phyloP scores from a whole-genome alignment of 352 stramenopile genomes.

The Elongisporangium anandrum region DNA sequence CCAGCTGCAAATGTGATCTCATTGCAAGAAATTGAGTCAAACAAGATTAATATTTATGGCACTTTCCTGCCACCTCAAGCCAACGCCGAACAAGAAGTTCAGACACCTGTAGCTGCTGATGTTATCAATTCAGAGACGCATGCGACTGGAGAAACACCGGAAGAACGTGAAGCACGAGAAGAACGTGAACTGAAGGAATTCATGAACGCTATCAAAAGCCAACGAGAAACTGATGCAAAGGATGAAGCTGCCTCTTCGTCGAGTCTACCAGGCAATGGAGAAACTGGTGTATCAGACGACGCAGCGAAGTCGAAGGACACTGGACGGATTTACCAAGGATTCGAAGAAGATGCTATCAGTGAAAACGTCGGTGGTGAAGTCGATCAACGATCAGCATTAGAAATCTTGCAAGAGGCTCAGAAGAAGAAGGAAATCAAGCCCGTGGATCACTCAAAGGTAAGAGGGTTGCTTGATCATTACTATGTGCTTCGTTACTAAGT shows the following conservation, averaged over 20 bases:
- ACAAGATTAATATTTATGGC: constrained; percentile 84
- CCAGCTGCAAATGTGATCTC: constrained; percentile 81
- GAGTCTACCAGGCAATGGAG: background rate
- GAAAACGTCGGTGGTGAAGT: constrained; percentile 66
- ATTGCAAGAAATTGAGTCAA: constrained; percentile 72
- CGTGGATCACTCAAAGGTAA: constrained; percentile 92
- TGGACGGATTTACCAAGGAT: constrained; percentile 77
- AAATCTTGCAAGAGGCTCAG: constrained; percentile 89
- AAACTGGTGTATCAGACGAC: constrained; percentile 3
- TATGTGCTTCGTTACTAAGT: no score
- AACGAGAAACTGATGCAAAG: constrained; percentile 30
- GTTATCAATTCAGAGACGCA: background rate
- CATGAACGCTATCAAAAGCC: constrained; percentile 77
- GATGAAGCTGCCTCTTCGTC: constrained; percentile 23
- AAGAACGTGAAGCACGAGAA: constrained; percentile 70
- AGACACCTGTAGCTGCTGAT: constrained; percentile 7
- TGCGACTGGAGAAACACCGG: constrained; percentile 34
- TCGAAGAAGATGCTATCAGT: constrained; percentile 81
- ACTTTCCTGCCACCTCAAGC: constrained; percentile 63
- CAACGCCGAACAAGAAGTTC: constrained; percentile 5
- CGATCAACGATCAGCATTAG: constrained; percentile 79
- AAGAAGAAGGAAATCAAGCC: constrained; percentile 94
- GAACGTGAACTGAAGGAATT: constrained; percentile 83
- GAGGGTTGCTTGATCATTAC: no score
- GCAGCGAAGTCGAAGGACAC: constrained; percentile 41